A percentile compares a stretch with the other conserved stretches of the same genome.
Conservation (phyloP, 148 eudicot species). For the Vaccinium myrtillus region DNA sequence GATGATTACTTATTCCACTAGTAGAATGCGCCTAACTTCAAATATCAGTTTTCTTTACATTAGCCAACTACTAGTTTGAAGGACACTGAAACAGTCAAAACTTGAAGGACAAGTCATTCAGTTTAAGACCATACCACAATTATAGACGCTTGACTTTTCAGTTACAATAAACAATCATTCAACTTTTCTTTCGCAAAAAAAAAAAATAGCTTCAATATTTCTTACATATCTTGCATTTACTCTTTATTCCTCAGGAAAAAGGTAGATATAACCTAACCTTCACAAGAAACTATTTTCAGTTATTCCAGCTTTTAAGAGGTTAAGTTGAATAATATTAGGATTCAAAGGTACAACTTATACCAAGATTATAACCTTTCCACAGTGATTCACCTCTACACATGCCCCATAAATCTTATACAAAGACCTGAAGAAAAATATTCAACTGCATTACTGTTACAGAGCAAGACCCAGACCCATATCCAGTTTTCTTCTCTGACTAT, state of each 20-base stretch:
- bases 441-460: background rate
- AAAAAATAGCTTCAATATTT: background rate
- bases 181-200: background rate
- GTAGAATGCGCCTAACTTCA: background rate
- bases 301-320: background rate
- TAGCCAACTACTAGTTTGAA: background rate
- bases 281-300: background rate
- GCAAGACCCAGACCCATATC: background rate
- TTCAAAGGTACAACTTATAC: background rate
- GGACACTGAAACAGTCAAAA: background rate
- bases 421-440: background rate
- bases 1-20: background rate
- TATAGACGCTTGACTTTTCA: background rate
- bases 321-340: background rate
- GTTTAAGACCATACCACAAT: background rate
- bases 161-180: background rate
- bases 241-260: background rate
- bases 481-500: no score
- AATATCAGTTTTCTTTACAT: background rate
- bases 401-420: background rate
- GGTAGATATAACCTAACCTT: background rate
- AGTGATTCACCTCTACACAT: background rate
- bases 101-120: background rate
- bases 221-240: background rate
- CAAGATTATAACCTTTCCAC: background rate